Evolutionary conservation across 441 rosid genomes (phyloP), one percentile per base, ranked within the genome.

Genomic region (Omphalea diandra): DNA sequence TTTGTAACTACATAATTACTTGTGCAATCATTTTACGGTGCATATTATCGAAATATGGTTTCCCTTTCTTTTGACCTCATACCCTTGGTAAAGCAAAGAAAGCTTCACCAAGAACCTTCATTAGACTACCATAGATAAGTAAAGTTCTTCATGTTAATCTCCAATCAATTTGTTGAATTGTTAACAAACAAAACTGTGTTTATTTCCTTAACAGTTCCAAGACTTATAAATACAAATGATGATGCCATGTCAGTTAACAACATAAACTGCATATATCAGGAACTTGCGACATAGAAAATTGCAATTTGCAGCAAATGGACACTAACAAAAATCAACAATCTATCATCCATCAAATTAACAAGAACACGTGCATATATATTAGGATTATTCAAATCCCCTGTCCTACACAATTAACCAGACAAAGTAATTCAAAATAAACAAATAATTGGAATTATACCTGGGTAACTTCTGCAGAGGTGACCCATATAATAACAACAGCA

Each of bases 391-490:
- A 35, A 31, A 70, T 41, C n/a, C n/a, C n/a, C n/a, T n/a, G n/a
- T n/a, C n/a, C n/a, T n/a, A n/a, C n/a, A n/a, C n/a, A n/a, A n/a
- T 26, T 18, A 12, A 22, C 1, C 55, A 22, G 1, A 50, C 1
- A 63, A 32, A n/a, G 26, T 18, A 65, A 62, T 55, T 61, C 32
- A 15, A n/a, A 56, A 27, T 47, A 33, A 3, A 9, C 1, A 31
- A 44, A 49, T 59, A 40, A 24, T 24, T 41, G 7, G 20, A 35
- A 66, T 73, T 73, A 20, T 24, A 92, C 99, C 98, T 95, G 99
- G 81, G 99, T 95, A 70, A 95, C 97, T 88, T 95, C 99, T 22
- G 99, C 99, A 52, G 99, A 95, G 77, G 92, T 83, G 77, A 93
- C 99, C 99, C 99, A 95, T 77, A 95, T 95, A 73, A 95, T 69